These are phyloP conservation scores for Colletotrichum sp. DNA, from an alignment of 2,329 filamentous ascomycete genomes.

Conservation along the genomic window DNA sequence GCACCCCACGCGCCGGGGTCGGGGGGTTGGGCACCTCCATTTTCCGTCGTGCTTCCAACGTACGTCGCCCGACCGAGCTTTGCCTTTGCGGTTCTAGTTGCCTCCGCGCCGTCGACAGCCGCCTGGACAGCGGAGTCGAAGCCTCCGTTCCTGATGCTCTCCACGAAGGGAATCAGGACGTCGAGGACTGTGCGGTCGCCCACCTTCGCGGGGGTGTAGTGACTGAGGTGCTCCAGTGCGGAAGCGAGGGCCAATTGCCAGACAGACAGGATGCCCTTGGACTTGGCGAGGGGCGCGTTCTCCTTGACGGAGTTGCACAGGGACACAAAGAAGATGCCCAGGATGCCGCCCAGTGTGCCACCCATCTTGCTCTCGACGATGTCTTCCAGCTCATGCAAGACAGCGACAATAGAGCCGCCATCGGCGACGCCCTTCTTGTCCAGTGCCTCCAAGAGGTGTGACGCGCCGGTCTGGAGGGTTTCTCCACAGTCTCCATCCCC, in stretches of 20 bases:
- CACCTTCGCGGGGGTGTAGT: constrained; percentile 59
- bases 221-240: constrained; percentile 50
- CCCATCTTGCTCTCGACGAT: constrained; percentile 63
- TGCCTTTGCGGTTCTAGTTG: constrained; percentile 69
- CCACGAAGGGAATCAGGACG: constrained; percentile 58
- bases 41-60: constrained; percentile 60
- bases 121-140: constrained; percentile 63
- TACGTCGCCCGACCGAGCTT: constrained; percentile 72
- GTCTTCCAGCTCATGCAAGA: constrained; percentile 55
- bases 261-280: constrained; percentile 38
- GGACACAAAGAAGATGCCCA: constrained; percentile 60
- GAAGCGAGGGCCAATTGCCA: constrained; percentile 48
- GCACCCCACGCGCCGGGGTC: constrained; percentile 76
- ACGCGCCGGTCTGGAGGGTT: constrained; percentile 60
- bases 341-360: constrained; percentile 54
- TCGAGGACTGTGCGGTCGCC: constrained; percentile 65
- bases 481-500: constrained; percentile 72
- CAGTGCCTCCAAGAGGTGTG: constrained; percentile 51
- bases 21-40: constrained; percentile 54
- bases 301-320: constrained; percentile 27
- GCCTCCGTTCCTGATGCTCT: constrained; percentile 49
- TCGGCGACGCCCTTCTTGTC: constrained; percentile 39
- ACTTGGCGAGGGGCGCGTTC: constrained; percentile 24
- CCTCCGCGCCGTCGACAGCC: constrained; percentile 64
- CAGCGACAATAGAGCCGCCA: constrained; percentile 49